A percentile compares a stretch with the other conserved stretches of the same genome.
These are phyloP conservation scores for Trichoderma koningii DNA, from an alignment of 2,329 filamentous ascomycete species.

Conservation along the genomic window DNA sequence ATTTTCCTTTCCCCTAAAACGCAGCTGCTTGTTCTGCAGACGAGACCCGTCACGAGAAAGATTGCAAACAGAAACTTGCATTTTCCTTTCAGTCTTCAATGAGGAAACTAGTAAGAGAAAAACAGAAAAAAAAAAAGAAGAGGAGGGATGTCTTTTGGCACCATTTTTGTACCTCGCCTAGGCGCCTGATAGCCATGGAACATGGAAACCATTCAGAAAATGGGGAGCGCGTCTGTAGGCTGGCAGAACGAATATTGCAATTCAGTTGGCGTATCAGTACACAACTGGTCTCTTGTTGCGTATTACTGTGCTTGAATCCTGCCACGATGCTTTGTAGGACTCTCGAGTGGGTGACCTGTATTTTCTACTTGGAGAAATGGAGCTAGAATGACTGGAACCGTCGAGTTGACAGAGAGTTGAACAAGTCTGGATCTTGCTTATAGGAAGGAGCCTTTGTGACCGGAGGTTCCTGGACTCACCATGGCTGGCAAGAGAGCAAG, in stretches of 20 bases:
- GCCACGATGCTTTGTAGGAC: not conserved
- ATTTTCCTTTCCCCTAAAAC: constrained; percentile 2
- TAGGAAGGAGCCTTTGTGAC: no score
- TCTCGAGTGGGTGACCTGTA: not conserved
- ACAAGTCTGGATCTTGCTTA: no score
- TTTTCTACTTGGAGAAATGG: not conserved
- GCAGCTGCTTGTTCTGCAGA: constrained; percentile 6
- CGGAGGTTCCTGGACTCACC: no score
- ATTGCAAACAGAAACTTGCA: constrained; percentile 12
- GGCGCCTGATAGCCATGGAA: not conserved
- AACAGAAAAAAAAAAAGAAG: constrained; percentile 1
- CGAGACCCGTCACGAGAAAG: not conserved
- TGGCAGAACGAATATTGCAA: constrained; percentile 16
- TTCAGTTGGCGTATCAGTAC: constrained; percentile 16
- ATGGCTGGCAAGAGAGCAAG: no score
- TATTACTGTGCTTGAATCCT: not conserved
- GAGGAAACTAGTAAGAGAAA: not conserved
- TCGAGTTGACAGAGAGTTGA: no score
- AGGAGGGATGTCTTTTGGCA: not conserved
- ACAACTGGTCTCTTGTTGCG: not conserved
- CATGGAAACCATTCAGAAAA: not conserved
- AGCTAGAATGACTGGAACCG: not conserved
- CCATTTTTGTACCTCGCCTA: constrained; percentile 7
- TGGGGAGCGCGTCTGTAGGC: not conserved
- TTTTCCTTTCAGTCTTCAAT: not conserved